Evolutionary conservation across 202 grass and related monocot genomes (phyloP).

Genomic region (Setaria viridis): DNA sequence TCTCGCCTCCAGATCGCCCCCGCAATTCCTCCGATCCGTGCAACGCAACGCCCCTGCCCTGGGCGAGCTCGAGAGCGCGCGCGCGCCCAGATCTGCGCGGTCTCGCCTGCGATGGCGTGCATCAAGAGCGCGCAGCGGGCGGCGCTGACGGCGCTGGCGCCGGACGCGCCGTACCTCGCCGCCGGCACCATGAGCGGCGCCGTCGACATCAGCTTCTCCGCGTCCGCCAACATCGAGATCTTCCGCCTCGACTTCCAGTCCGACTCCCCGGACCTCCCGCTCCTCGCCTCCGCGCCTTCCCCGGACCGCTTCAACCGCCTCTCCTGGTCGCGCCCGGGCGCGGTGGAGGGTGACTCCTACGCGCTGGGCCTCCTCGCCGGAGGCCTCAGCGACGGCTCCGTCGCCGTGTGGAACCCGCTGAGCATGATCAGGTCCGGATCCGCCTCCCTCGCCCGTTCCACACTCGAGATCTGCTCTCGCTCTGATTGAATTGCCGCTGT

Average conservation of each 20-base stretch:
- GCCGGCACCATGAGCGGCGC: conserved; percentile 95
- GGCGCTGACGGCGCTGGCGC: conserved; percentile 83
- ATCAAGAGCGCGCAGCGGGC: conserved; percentile 98
- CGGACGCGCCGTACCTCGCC: conserved; percentile 88
- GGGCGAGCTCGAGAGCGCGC: conserved; percentile 13
- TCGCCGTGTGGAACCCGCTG: conserved; percentile 92
- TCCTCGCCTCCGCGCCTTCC: conserved; percentile 69
- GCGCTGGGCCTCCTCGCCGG: conserved; percentile 86
- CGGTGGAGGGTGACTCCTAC: conserved; percentile 63
- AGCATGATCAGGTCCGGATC: conserved; percentile 85
- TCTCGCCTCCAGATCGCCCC: conserved; percentile 48
- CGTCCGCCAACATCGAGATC: conserved; percentile 93
- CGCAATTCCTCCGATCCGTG: not conserved
- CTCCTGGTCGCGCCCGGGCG: conserved; percentile 69
- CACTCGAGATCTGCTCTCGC: conserved; percentile 40
- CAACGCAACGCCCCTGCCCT: conserved; percentile 27
- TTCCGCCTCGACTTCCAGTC: conserved; percentile 97
- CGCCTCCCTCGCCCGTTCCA: not conserved
- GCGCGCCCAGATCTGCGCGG: conserved; percentile 56
- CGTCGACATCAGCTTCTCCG: conserved; percentile 80
- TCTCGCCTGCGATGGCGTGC: conserved; percentile 77
- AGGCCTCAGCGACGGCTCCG: conserved; percentile 82
- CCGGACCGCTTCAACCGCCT: conserved; percentile 93
- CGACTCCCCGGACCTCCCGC: conserved; percentile 73
- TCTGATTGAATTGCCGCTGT: conserved; percentile 40